A percentile compares a stretch with the other conserved stretches of the same genome.
Conservation (phyloP, 805 yeast genomes). For the Saturnispora besseyi region DNA sequence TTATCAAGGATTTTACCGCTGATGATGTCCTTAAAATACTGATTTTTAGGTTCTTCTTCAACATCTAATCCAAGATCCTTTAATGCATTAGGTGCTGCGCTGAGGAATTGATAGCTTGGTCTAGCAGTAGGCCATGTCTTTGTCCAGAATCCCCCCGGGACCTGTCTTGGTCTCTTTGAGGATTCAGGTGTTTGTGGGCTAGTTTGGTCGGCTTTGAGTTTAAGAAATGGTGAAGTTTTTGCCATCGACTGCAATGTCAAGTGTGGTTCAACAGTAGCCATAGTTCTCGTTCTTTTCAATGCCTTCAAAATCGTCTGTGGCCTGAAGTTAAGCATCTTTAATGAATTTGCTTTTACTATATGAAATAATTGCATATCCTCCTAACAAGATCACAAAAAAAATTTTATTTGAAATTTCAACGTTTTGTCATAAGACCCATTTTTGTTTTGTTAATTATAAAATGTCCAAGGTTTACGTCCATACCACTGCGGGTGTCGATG, state of each 20-base stretch:
- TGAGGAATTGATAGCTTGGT: constrained; percentile 41
- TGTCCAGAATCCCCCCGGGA: constrained; percentile 58
- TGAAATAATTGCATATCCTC: background rate
- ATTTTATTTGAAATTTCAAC: background rate
- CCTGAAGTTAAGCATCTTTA: background rate
- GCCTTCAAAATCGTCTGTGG: background rate
- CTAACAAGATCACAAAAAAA: background rate
- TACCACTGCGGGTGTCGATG: constrained; percentile 66
- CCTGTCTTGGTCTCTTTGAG: constrained; percentile 30
- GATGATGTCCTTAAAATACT: constrained; percentile 41
- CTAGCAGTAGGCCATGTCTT: constrained; percentile 63
- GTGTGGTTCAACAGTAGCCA: background rate
- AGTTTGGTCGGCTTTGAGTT: constrained; percentile 12
- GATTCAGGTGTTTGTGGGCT: constrained; percentile 14
- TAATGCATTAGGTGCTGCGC: constrained; percentile 53
- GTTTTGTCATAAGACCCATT: background rate
- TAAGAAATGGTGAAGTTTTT: background rate
- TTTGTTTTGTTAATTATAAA: background rate
- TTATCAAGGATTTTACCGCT: constrained; percentile 46
- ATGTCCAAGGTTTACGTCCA: constrained; percentile 48
- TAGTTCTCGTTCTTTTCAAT: background rate
- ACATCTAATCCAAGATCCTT: constrained; percentile 52
- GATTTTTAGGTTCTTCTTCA: constrained; percentile 18
- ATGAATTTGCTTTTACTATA: too few relatives aligned
- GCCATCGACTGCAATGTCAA: background rate